These are phyloP conservation scores for Nemania sp. DNA, from an alignment of 2,329 filamentous ascomycete genomes.

Conservation along the genomic window DNA sequence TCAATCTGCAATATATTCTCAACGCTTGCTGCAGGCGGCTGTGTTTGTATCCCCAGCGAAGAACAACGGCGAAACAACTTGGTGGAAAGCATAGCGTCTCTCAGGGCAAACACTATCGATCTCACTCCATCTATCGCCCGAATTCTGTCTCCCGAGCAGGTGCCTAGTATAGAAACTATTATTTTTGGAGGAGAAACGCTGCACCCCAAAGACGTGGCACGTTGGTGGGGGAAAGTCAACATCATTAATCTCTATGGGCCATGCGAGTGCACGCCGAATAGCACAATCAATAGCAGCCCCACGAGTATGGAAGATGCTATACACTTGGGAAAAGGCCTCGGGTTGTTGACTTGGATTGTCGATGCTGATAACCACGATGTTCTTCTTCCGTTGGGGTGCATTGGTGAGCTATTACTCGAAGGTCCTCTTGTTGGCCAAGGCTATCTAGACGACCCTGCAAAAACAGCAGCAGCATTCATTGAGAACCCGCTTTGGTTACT, in stretches of 20 bases:
- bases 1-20: background rate
- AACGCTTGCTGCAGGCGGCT: background rate
- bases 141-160: background rate
- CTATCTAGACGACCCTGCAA: background rate
- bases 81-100: background rate
- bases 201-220: background rate
- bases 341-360: background rate
- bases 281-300: background rate
- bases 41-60: background rate
- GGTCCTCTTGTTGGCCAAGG: background rate
- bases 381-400: background rate
- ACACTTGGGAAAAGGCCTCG: background rate
- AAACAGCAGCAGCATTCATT: background rate
- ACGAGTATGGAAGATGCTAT: background rate
- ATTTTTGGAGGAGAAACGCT: background rate
- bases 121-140: background rate
- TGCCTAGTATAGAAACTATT: background rate
- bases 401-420: slow-evolving; percentile 1
- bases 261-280: background rate
- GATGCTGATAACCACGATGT: background rate
- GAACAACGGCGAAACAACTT: background rate
- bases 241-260: background rate
- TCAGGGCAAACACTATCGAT: background rate
- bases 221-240: background rate
- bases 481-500: background rate